These are phyloP conservation scores for Xanthoconium stramineum DNA, from an alignment of 768 basidiomycete species.

Conservation along the genomic window DNA sequence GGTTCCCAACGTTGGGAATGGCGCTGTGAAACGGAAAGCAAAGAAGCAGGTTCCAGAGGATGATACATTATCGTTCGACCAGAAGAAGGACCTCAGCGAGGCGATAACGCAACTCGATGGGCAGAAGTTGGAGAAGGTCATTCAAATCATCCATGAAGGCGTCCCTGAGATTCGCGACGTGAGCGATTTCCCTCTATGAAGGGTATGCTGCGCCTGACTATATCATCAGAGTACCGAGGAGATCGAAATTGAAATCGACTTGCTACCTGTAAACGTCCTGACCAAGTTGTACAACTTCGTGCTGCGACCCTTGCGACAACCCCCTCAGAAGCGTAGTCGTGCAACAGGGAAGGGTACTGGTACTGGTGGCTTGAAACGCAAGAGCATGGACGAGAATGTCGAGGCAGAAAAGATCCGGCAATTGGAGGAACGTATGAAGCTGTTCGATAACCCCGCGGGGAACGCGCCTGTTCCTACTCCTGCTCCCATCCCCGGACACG, in stretches of 20 bases:
- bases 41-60: slow-evolving; percentile 74
- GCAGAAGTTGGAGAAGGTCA: slow-evolving; percentile 80
- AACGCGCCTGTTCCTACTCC: slow-evolving; percentile 33
- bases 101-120: slow-evolving; percentile 87
- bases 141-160: slow-evolving; percentile 92
- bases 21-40: slow-evolving; percentile 52
- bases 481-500: slow-evolving; percentile 33
- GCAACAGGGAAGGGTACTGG: slow-evolving; percentile 71
- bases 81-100: slow-evolving; percentile 98
- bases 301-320: slow-evolving; percentile 69
- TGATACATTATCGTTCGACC: slow-evolving; percentile 86
- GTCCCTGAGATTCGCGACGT: slow-evolving; percentile 93
- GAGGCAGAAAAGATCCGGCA: slow-evolving; percentile 93
- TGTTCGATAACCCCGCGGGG: slow-evolving; percentile 66
- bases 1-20: slow-evolving; percentile 33
- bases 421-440: slow-evolving; percentile 82
- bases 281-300: slow-evolving; percentile 96
- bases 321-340: slow-evolving; percentile 61
- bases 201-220: slow-evolving; percentile 11
- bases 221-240: slow-evolving; percentile 82
- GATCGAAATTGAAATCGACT: slow-evolving; percentile 97
- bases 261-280: slow-evolving; percentile 80
- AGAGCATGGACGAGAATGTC: slow-evolving; percentile 95
- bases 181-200: slow-evolving; percentile 35
- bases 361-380: slow-evolving; percentile 87